Evolutionary conservation across 441 rosid species (phyloP).

Genomic region (Aquilaria agallochum): DNA sequence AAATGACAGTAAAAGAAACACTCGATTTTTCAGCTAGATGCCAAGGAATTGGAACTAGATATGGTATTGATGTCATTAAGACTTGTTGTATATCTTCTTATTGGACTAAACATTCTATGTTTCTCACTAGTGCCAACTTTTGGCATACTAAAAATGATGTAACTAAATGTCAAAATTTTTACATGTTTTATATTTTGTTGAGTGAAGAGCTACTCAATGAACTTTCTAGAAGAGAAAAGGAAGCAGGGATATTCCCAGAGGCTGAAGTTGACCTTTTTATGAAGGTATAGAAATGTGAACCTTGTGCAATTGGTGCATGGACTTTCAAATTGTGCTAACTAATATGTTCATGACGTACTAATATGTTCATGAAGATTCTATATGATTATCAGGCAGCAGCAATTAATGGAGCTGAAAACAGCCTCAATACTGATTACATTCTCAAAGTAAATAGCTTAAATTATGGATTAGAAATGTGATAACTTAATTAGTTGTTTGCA

Average conservation of each 20-base stretch:
- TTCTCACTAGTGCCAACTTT: too few relatives aligned
- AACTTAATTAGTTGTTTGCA: neutral
- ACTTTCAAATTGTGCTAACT: neutral
- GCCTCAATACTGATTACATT: conserved; percentile 50
- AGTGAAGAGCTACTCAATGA: conserved; percentile 38
- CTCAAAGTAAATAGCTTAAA: conserved; percentile 31
- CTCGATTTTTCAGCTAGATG: conserved; percentile 61
- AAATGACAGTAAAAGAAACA: conserved; percentile 59
- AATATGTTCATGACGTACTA: neutral
- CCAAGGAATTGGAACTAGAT: conserved; percentile 59
- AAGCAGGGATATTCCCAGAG: conserved; percentile 53
- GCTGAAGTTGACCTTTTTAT: conserved; percentile 58
- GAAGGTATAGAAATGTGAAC: conserved; percentile 25
- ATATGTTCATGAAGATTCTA: neutral
- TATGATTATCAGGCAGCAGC: conserved; percentile 40
- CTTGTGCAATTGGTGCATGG: too few relatives aligned
- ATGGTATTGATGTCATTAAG: conserved; percentile 24
- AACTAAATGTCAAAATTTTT: too few relatives aligned
- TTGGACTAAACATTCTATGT: too few relatives aligned
- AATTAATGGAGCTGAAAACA: conserved; percentile 50
- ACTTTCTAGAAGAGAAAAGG: conserved; percentile 47
- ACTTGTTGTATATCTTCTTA: neutral
- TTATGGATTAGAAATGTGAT: too few relatives aligned
- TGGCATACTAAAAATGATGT: too few relatives aligned
- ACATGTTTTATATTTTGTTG: too few relatives aligned